These are phyloP conservation scores for Aspergillus affinis DNA, from an alignment of 495 filamentous ascomycete species.

Conservation along the genomic window DNA sequence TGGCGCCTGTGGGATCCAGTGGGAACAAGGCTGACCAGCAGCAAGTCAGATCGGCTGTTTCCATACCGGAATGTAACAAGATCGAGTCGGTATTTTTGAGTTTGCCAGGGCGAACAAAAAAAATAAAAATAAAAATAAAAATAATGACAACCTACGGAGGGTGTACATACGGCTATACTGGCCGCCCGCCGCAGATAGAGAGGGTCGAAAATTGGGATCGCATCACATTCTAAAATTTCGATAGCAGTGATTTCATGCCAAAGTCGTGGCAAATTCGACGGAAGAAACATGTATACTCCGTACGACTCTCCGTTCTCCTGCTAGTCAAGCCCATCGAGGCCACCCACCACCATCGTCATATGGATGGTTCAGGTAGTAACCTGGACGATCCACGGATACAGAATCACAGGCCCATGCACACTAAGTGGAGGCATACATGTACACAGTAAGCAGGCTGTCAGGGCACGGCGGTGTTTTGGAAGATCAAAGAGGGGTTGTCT, in stretches of 20 bases:
- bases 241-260: neutral
- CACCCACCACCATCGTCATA: conserved; percentile 2
- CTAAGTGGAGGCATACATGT: conserved; percentile 9
- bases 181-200: too few relatives aligned
- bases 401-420: conserved; percentile 15
- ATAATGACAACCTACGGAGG: neutral
- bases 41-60: conserved; percentile 29
- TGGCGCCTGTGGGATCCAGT: conserved; percentile 23
- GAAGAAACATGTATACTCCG: neutral
- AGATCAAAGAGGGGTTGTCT: neutral
- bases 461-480: conserved; percentile 12
- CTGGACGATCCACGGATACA: conserved; percentile 16
- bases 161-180: too few relatives aligned
- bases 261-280: neutral
- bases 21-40: conserved; percentile 36
- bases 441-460: conserved; percentile 10
- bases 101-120: neutral
- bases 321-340: neutral
- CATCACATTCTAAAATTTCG: neutral
- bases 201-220: neutral
- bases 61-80: conserved; percentile 24
- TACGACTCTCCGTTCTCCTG: neutral
- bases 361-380: conserved; percentile 4
- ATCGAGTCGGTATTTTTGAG: conserved; percentile 19
- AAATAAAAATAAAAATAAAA: neutral